A percentile compares a stretch with the other conserved stretches of the same genome.
phyloP scores from a whole-genome alignment of 1,284 basidiomycete species.

The Trichosporon asahii region DNA sequence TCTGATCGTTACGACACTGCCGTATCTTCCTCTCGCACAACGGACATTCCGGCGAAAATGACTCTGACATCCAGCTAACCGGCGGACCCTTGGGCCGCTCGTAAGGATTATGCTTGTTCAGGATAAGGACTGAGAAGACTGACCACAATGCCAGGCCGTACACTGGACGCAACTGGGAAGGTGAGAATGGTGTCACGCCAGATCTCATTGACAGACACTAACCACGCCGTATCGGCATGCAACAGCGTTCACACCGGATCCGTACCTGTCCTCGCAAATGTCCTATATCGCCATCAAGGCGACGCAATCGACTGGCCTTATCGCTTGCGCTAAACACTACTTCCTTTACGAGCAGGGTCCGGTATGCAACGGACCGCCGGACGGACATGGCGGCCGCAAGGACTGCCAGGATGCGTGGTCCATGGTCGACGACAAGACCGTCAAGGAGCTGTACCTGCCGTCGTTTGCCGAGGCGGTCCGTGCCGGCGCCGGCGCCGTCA shows the following conservation, averaged over 20 bases:
- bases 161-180: conserved; percentile 53
- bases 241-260: conserved; percentile 50
- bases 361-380: conserved; percentile 37
- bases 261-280: conserved; percentile 49
- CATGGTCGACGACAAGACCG: conserved; percentile 48
- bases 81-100: conserved; percentile 52
- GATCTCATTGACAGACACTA: not conserved
- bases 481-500: conserved; percentile 52
- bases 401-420: conserved; percentile 35
- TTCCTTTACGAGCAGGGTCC: conserved; percentile 51
- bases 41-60: not conserved
- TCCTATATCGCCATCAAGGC: conserved; percentile 48
- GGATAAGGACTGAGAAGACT: not conserved
- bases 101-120: conserved; percentile 22
- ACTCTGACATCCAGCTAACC: conserved; percentile 38
- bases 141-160: conserved; percentile 33
- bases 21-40: not conserved
- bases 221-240: not conserved
- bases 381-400: conserved; percentile 32
- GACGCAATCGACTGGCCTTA: conserved; percentile 48
- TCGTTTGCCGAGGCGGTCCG: conserved; percentile 54
- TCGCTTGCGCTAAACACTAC: conserved; percentile 52
- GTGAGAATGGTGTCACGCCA: conserved; percentile 22
- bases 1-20: not conserved
- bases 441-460: conserved; percentile 53